Base-by-base conservation (phyloP, 208 protist genomes). In the Trypanosoma brucei region DNA sequence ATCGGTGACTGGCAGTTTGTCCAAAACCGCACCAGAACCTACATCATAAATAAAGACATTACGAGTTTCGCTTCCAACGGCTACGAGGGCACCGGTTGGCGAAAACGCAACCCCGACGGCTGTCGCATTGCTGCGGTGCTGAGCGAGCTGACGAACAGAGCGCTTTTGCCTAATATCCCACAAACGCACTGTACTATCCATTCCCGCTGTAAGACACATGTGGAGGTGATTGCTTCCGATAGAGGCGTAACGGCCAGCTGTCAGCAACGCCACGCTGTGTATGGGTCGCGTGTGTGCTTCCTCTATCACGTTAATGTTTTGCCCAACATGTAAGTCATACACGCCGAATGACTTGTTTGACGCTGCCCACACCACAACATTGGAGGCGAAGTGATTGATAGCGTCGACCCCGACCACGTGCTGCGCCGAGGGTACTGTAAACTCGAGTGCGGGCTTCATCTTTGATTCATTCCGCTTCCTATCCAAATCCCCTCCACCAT, bases 301-400 rank as follows among this genome's bases (percentile, higher is more conserved):
- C 22, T 50, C 45, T 9, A 83, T 54, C 1, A 69, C 3, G 38
- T 78, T 75, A 39, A 91, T 61, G 13, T 72, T 58, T 7, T 67
- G 52, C 50, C 79, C 70, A 5, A 76, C 58, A 30, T 68, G 59
- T 51, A 92, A 69, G 59, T 95, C 89, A 13, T 89, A 68, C 8
- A 92, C 65, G 34, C 73, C 74, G 14, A 95, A 35, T 38, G 62
- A 64, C 55, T 90, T 95, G 48, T 91, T 86, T 3, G 89, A 88
- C 8, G 77, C 75, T 3, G 82, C 78, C 46, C 84, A 60, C 8
- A 95, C 62, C 8, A 93, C 61, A 9, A 95, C 33, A 30, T 78
- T 76, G 69, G 82, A 92, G 3, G 72, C 60, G 51, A 95, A 92
- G 55, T 90, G 76, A 56, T 95, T 95, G 13, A 95, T 75, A 30